Evolutionary conservation across 345 rosid genomes (phyloP).

Genomic region (Syzygium grande): DNA sequence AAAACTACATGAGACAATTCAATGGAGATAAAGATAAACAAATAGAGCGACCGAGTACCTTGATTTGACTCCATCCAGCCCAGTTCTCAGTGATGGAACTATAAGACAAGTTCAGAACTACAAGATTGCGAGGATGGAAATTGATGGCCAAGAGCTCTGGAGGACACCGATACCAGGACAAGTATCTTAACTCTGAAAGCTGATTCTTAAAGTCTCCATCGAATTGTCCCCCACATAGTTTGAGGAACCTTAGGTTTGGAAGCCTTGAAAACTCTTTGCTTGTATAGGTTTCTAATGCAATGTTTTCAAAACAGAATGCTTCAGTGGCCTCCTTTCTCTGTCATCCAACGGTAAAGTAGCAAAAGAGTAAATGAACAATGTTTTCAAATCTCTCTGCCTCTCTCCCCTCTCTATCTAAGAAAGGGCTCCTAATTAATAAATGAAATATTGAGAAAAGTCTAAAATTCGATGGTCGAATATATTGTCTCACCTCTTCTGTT

Average conservation of each 20-base stretch:
- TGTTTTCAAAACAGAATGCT: neutral
- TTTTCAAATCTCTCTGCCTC: neutral
- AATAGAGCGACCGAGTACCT: too few relatives aligned
- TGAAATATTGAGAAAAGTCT: neutral
- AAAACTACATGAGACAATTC: neutral
- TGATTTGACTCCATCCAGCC: neutral
- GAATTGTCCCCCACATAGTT: neutral
- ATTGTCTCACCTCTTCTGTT: neutral
- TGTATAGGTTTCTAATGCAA: accelerated
- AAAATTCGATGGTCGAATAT: neutral
- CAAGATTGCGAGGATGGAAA: neutral
- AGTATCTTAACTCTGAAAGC: neutral
- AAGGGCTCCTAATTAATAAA: neutral
- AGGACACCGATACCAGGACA: neutral
- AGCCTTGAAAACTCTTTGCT: neutral
- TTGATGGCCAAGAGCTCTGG: neutral
- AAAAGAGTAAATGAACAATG: neutral
- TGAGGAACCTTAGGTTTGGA: neutral
- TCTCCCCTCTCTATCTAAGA: neutral
- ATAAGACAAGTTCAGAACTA: neutral
- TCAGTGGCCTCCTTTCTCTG: neutral
- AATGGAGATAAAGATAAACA: neutral
- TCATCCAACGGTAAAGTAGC: neutral
- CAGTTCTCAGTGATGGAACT: neutral
- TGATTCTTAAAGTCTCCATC: neutral